A percentile compares a stretch with the other conserved stretches of the same genome.
Evolutionary conservation across 208 protist species (phyloP).

Genomic region (Trypanosoma vivax): DNA sequence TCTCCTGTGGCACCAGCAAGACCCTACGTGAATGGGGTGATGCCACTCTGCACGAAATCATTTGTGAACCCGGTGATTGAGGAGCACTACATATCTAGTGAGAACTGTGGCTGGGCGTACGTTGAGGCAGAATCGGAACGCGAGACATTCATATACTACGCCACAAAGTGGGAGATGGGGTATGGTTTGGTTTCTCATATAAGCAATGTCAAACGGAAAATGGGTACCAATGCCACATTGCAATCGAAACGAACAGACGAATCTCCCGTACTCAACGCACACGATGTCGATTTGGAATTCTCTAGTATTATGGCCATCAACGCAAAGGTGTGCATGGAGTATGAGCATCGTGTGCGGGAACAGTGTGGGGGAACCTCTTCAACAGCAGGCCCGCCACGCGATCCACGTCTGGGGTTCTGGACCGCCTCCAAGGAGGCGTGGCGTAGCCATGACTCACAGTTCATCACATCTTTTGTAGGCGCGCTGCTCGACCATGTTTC

Average conservation of each 20-base stretch:
- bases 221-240: too few species aligned
- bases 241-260: neutral
- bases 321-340: conserved; percentile 14
- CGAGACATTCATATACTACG: conserved; percentile 51
- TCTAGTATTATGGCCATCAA: conserved; percentile 20
- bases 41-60: conserved; percentile 4
- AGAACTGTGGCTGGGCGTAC: conserved; percentile 49
- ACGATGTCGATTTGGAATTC: conserved; percentile 14
- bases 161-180: conserved; percentile 79
- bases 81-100: conserved; percentile 37
- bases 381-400: conserved; percentile 9
- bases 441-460: conserved; percentile 42
- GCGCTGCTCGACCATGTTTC: conserved; percentile 68
- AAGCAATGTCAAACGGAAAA: too few species aligned
- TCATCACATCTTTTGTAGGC: conserved; percentile 49
- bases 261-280: neutral
- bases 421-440: conserved; percentile 49
- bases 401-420: conserved; percentile 65
- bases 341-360: conserved; percentile 6
- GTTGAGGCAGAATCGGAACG: conserved; percentile 40
- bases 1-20: neutral
- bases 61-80: conserved; percentile 36
- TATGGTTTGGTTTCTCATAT: conserved; percentile 64
- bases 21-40: neutral
- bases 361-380: neutral